Evolutionary conservation across 2,329 filamentous ascomycete genomes (phyloP), one percentile per base, ranked within the genome.

Genomic region (Colletotrichum higginsianum): DNA sequence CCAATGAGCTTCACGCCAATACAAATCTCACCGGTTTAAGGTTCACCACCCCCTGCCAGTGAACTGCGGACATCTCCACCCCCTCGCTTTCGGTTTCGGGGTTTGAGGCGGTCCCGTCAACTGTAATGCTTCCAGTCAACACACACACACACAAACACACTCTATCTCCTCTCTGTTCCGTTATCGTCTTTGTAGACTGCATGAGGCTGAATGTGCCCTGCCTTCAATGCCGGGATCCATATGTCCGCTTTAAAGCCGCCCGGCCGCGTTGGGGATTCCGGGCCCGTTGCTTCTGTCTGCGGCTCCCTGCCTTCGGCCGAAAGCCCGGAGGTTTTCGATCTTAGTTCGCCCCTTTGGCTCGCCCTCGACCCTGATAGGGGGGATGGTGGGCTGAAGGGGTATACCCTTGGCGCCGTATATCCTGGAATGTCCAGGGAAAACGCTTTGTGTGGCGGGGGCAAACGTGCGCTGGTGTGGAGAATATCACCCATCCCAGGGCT

Each of bases 31-130:
- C 30, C 30, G 30, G 30, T 30, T 30, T 8, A 30, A 30, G 30
- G 30, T 30, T 30, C 9, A 30, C 30, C 1, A 8, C 30, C 30
- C 30, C 30, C 30, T 30, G 30, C 30, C 30, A 30, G 30, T 30
- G 30, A 30, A 30, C 30, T 7, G 30, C 30, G 30, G 1, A 4
- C 30, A 30, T 30, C n/a, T 15, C 40, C 40, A 40, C 38, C 7
- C 6, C 16, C 44, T 61, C 57, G 57, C 9, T 61, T 61, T 61
- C 57, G 57, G 23, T 61, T 61, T 49, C 57, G 42, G 57, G 44
- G 16, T n/a, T 38, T 49, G 16, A 30, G 23, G 26, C n/a, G 23
- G 5, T 8, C 16, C 26, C 23, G 57, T 21, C 44, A 49, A 26
- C 12, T 30, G 46, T 15, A 18, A 49, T 49, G 57, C 49, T 61